phyloP scores from a whole-genome alignment of 129 eudicot genomes.

The Apium graveolens region DNA sequence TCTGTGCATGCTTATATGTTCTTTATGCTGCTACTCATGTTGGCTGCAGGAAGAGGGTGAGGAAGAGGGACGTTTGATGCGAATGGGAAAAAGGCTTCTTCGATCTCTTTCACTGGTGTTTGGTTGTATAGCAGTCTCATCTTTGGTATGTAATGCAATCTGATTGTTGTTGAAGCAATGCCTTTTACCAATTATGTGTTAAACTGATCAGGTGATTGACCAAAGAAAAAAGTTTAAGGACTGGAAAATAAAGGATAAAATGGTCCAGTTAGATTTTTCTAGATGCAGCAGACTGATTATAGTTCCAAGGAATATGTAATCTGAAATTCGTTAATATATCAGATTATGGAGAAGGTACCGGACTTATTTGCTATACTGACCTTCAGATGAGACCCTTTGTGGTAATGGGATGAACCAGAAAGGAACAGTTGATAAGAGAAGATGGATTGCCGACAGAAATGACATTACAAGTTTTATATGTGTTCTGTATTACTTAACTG shows the following conservation, averaged over 20 bases:
- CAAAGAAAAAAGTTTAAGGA: neutral
- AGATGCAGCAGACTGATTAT: neutral
- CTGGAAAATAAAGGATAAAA: neutral
- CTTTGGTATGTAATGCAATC: conserved; percentile 53
- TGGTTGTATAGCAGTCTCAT: conserved; percentile 66
- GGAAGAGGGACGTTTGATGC: conserved; percentile 72
- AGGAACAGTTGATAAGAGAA: neutral
- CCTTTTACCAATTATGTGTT: neutral
- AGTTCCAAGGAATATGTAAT: neutral
- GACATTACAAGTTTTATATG: too few species aligned
- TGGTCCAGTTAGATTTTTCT: neutral
- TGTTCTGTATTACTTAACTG: neutral
- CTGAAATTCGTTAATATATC: too few species aligned
- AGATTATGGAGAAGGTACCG: too few species aligned
- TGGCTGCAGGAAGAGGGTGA: conserved; percentile 83
- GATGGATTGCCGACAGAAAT: neutral
- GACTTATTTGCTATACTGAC: too few species aligned
- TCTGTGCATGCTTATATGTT: neutral
- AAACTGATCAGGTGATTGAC: neutral
- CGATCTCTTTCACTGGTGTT: conserved; percentile 82
- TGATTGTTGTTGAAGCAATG: neutral
- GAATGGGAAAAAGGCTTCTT: conserved; percentile 85
- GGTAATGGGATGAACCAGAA: neutral
- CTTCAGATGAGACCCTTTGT: too few species aligned
- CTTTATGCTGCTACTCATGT: conserved; percentile 1